Conservation (phyloP, 2,329 filamentous ascomycete species). For the Trichophyton equinum region DNA sequence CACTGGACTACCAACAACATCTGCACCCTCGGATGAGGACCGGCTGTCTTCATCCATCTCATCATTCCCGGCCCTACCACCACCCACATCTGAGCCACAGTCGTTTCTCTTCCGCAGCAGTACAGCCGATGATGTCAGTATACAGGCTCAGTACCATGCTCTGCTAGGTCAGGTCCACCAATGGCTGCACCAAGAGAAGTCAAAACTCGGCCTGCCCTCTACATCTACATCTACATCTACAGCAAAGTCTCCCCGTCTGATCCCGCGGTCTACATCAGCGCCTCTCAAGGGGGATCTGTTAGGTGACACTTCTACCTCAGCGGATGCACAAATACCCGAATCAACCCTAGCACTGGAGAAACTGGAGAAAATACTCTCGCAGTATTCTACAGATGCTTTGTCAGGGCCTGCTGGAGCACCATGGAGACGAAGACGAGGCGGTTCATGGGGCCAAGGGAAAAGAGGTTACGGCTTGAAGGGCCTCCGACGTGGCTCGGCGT, state of each 20-base stretch:
- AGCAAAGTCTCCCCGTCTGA: slow-evolving; percentile 17
- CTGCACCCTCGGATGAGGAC: background rate
- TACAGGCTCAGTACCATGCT: slow-evolving; percentile 17
- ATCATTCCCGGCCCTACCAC: background rate
- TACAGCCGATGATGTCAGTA: slow-evolving; percentile 4
- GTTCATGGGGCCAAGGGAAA: slow-evolving; percentile 6
- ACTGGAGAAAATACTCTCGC: slow-evolving; percentile 57
- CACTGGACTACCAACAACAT: background rate
- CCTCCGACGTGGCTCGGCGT: slow-evolving; percentile 44
- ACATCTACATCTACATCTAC: slow-evolving; percentile 21
- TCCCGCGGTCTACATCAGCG: background rate
- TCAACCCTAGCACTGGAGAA: slow-evolving; percentile 64
- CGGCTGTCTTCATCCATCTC: background rate
- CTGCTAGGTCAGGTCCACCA: slow-evolving; percentile 62
- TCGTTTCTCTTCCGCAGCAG: background rate
- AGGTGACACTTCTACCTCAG: background rate
- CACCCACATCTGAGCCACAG: background rate
- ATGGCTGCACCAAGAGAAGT: slow-evolving; percentile 73
- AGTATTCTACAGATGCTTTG: slow-evolving; percentile 22
- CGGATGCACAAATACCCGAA: slow-evolving; percentile 43
- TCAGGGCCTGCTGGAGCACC: slow-evolving; percentile 17
- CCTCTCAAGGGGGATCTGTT: background rate
- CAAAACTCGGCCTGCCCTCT: slow-evolving; percentile 45
- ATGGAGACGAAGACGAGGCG: slow-evolving; percentile 9
- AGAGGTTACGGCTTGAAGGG: slow-evolving; percentile 21